A percentile compares a stretch with the other conserved stretches of the same genome.
Conservation (phyloP, 2,329 filamentous ascomycete species). For the Epichloe bromicola region DNA sequence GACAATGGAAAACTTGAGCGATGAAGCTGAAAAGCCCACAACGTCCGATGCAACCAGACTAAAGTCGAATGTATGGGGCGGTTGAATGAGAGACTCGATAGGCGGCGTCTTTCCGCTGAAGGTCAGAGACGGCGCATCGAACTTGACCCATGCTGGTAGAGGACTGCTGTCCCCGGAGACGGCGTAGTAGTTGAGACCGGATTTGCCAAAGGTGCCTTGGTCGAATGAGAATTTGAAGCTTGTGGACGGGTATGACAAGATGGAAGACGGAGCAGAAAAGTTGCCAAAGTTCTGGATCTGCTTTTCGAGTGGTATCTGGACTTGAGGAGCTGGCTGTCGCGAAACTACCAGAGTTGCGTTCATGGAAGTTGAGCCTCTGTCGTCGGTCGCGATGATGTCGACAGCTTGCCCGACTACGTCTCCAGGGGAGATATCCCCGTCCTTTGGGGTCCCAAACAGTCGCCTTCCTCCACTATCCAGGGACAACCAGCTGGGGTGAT, state of each 20-base stretch:
- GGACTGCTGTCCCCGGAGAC: conserved; percentile 67
- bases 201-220: conserved; percentile 47
- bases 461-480: conserved; percentile 52
- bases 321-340: conserved; percentile 36
- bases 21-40: conserved; percentile 58
- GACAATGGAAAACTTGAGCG: conserved; percentile 54
- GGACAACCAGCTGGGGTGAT: conserved; percentile 60
- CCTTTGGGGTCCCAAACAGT: conserved; percentile 57
- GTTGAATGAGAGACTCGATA: conserved; percentile 46
- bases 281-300: conserved; percentile 46
- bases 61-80: conserved; percentile 60
- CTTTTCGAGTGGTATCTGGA: conserved; percentile 42
- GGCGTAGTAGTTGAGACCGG: conserved; percentile 59
- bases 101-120: conserved; percentile 63
- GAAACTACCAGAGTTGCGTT: conserved; percentile 61
- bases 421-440: conserved; percentile 31
- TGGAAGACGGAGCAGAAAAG: conserved; percentile 45
- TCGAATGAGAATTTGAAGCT: conserved; percentile 41
- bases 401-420: conserved; percentile 48
- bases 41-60: conserved; percentile 68
- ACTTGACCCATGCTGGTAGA: conserved; percentile 73
- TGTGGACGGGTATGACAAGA: conserved; percentile 41
- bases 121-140: conserved; percentile 47
- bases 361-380: conserved; percentile 48
- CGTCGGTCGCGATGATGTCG: conserved; percentile 56